Percentiles rank a stretch among this genome's conserved stretches.
Evolutionary conservation across 2,329 filamentous ascomycete genomes (phyloP).

Genomic region (Trichophaea hybrida): DNA sequence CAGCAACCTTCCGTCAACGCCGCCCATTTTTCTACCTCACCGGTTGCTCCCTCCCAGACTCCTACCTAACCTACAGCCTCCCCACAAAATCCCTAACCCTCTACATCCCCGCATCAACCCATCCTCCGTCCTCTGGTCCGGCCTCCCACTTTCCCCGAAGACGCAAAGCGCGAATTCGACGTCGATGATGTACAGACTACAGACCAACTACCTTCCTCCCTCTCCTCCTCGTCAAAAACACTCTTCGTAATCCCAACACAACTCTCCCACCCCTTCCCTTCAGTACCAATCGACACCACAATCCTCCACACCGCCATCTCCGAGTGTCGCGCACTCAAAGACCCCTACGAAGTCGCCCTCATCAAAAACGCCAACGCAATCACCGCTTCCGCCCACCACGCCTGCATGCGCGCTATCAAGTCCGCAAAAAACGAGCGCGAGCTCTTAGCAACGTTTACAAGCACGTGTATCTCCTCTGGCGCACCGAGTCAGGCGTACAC

Average conservation of each 20-base stretch:
- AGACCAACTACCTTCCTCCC: conserved; percentile 34
- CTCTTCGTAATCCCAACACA: conserved; percentile 21
- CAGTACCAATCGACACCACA: conserved; percentile 34
- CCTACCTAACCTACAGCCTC: conserved; percentile 44
- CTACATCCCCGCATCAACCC: conserved; percentile 77
- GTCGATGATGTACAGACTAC: conserved; percentile 52
- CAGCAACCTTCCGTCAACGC: conserved; percentile 42
- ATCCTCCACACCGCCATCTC: conserved; percentile 60
- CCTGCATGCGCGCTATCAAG: conserved; percentile 43
- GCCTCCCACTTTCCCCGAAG: conserved; percentile 65
- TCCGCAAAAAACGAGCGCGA: conserved; percentile 61
- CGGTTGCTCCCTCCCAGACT: conserved; percentile 40
- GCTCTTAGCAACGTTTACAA: conserved; percentile 63
- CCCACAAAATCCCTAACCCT: conserved; percentile 49
- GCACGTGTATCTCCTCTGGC: conserved; percentile 55
- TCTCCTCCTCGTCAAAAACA: conserved; percentile 34
- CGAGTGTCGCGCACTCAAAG: conserved; percentile 65
- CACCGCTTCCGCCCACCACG: conserved; percentile 60
- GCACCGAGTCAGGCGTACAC: conserved; percentile 71
- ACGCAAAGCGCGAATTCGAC: conserved; percentile 58
- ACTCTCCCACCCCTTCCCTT: conserved; percentile 8
- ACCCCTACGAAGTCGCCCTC: conserved; percentile 68
- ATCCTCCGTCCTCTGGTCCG: conserved; percentile 84
- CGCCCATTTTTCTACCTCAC: conserved; percentile 49
- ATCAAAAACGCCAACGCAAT: conserved; percentile 70